Conservation (phyloP, 192 early-diverging fungal species). For the Phycomyces blakesleeanus region DNA sequence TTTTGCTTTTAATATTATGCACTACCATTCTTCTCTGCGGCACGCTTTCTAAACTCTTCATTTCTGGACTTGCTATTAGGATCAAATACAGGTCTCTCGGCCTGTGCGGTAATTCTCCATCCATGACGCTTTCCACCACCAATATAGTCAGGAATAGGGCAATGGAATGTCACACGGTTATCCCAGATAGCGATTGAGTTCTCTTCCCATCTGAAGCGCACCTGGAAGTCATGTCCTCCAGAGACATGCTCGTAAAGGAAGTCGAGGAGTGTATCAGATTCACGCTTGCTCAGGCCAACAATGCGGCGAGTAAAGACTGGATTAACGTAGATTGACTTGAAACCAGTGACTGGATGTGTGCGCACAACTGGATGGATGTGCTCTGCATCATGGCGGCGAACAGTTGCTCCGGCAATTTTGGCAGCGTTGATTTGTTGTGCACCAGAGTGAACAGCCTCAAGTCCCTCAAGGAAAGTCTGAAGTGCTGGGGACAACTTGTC, state of each 20-base stretch:
- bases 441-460: constrained; percentile 50
- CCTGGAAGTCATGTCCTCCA: constrained; percentile 44
- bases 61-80: constrained; percentile 25
- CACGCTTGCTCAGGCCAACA: constrained; percentile 39
- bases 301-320: constrained; percentile 51
- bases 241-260: constrained; percentile 45
- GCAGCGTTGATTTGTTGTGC: constrained; percentile 19
- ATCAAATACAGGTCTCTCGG: constrained; percentile 20
- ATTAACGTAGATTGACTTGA: constrained; percentile 57
- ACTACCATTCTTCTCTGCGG: not conserved
- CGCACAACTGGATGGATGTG: constrained; percentile 38
- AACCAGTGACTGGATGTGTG: constrained; percentile 61
- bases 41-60: not conserved
- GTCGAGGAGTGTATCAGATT: constrained; percentile 47
- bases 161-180: constrained; percentile 37
- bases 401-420: constrained; percentile 5
- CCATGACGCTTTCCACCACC: constrained; percentile 25
- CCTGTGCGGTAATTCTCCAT: constrained; percentile 24
- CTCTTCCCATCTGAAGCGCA: constrained; percentile 46
- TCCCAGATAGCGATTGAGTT: constrained; percentile 49
- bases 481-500: constrained; percentile 57
- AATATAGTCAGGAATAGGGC: constrained; percentile 31
- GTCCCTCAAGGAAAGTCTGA: constrained; percentile 51
- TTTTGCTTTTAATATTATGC: too few species aligned
- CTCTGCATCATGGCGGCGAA: constrained; percentile 20